Base-by-base conservation (phyloP, 805 yeast genomes). In the Lachancea thermotolerans region DNA sequence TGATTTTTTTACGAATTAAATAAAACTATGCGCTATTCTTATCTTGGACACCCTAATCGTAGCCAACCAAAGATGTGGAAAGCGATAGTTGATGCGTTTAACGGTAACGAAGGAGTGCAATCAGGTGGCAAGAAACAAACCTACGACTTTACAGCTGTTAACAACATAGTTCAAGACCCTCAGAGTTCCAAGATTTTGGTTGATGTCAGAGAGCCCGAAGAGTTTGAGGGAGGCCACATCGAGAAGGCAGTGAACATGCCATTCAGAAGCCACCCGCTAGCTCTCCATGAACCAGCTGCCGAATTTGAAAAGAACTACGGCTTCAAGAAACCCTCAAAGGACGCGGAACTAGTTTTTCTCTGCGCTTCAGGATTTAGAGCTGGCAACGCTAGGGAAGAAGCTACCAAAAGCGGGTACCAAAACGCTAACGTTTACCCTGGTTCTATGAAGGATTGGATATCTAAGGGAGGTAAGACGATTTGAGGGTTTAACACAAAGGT, bases 321-420 rank as follows among this genome's bases (percentile, higher is more conserved):
- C 2, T 78, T 85, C 53, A 69, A 70, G 9, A 89, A 88, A 70
- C 96, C 96, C 5, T 55, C 64, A 14, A 62, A 68, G 41, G 75
- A 75, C 40, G 75, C 81, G 58, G 81, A 82, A 50, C 69, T 89
- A 58, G 75, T 87, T 17, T 85, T 89, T 65, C 85, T 85, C 69
- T 89, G 96, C 65, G 79, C 84, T 42, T 90, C 86, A 9, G 96
- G 96, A 44, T 86, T 84, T 46, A 78, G 96, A 67, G 81, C 88
- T 28, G 72, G 84, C 32, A 84, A 84, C 50, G 85, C 95, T 28
- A 93, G 85, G 64, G 85, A 82, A 56, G 75, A 85, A 58, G 96
- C 96, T n/a, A 72, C 77, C 44, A 78, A 90, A 18, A 81, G 78
- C 62, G 96, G 95, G 12, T 89, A 87, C 68, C 64, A 69, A 35